Evolutionary conservation across 225 moss, liverwort and hornwort genomes (phyloP).

Genomic region (Polytrichum commune): DNA sequence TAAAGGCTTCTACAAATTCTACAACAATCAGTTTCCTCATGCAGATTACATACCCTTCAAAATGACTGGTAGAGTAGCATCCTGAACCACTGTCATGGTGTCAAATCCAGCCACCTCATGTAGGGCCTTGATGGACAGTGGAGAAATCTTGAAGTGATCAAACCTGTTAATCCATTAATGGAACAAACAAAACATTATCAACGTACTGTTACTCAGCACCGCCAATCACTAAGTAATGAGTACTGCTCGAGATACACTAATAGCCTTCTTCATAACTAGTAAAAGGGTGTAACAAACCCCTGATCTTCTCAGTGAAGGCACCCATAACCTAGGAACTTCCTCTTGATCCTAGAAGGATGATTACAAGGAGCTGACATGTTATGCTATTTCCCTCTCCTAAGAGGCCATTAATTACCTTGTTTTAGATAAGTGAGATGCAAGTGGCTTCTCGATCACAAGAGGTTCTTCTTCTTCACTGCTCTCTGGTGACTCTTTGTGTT

Average conservation of each 20-base stretch:
- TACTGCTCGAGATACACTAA: too few relatives aligned
- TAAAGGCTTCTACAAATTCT: too few relatives aligned
- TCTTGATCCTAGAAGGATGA: too few relatives aligned
- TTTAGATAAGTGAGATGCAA: conserved; percentile 63
- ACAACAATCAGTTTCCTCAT: background rate
- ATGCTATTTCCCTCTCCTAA: background rate
- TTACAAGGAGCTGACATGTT: too few relatives aligned
- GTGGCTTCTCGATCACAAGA: conserved; percentile 9
- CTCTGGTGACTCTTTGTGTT: conserved; percentile 45
- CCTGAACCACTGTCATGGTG: conserved; percentile 91
- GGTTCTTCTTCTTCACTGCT: conserved; percentile 44
- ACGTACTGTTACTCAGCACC: too few relatives aligned
- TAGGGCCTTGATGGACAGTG: conserved; percentile 73
- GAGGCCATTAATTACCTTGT: conserved; percentile 32
- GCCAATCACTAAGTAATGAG: too few relatives aligned
- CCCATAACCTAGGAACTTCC: background rate
- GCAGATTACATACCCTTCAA: conserved; percentile 53
- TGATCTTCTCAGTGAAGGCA: too few relatives aligned
- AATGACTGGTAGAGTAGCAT: conserved; percentile 77
- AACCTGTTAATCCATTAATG: conserved; percentile 45
- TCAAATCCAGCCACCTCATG: conserved; percentile 94
- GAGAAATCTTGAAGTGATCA: conserved; percentile 70
- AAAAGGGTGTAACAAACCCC: too few relatives aligned
- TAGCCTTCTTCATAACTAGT: too few relatives aligned
- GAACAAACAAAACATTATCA: background rate